Evolutionary conservation across 2,329 filamentous ascomycete species (phyloP), one percentile per base, ranked within the genome.

Genomic region (Lachnellula arida): DNA sequence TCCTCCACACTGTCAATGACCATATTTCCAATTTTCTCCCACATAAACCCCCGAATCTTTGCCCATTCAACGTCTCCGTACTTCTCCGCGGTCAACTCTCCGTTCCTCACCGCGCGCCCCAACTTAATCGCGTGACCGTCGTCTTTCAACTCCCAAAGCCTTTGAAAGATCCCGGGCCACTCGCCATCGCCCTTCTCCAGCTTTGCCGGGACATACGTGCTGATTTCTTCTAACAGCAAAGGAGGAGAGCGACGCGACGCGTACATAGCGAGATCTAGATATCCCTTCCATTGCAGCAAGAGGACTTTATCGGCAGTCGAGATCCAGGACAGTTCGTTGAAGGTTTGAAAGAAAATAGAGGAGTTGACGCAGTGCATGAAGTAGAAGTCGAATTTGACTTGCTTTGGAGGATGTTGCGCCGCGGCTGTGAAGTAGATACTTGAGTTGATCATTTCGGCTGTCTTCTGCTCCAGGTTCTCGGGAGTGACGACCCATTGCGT

Each of bases 81-180:
- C 42, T 70, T 68, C 61, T 68, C 64, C 51, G 78, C 80, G 1
- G 79, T 66, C 34, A 76, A 68, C 68, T 86, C 77, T 1, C 83
- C 89, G 64, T 91, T 72, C 4, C 81, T 80, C 17, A 94, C 70
- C 1, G 89, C 86, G 34, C 91, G 77, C 7, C 86, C 77, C 5
- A 95, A 73, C 71, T 97, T 97, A 53, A 85, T 78, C 9, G 84
- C 78, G 72, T 97, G 93, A 0, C 92, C 91, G 70, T 97, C 91
- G 62, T 96, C 92, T 0, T 78, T 67, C 35, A 80, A 67, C 9
- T 60, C 58, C 56, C 78, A 75, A 17, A 85, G 68, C 9, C 77
- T 72, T 1, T 75, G 68, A 6, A 82, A 70, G 3, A 83, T 70
- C 1, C 77, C 76, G 3, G 57, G 50, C 55, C 62, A 65, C 28